Evolutionary conservation across 148 eudicot genomes (phyloP), one percentile per base, ranked within the genome.

Genomic region (Drosera capensis): DNA sequence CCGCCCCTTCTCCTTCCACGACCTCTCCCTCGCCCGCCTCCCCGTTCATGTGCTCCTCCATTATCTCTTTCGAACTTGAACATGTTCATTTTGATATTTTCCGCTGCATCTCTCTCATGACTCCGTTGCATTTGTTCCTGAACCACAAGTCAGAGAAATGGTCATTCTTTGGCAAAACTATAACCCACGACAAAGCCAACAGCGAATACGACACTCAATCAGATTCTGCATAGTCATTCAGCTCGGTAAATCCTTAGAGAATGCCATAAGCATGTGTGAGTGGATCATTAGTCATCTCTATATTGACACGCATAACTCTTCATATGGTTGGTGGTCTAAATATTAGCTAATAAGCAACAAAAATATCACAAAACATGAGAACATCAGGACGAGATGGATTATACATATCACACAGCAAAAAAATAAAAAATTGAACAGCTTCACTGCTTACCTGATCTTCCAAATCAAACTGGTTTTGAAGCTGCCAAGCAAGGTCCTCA

Each of bases 401-500:
- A 26, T 7, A 20, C 21, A 14, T 25, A 14, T 40, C 1, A 16
- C n/a, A 11, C 9, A 14, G 25, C 13, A 17, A 25, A 21, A 16
- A 13, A 14, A 23, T 25, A 35, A 65, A 44, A 42, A 46, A 46
- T 13, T 37, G 45, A n/a, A n/a, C n/a, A n/a, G n/a, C n/a, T n/a
- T n/a, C n/a, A n/a, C 37, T 31, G 23, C 59, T 60, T 42, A 86
- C 96, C 60, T 75, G 84, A 43, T 79, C 85, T 70, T 82, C 96
- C 64, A 82, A 51, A 63, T 87, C 75, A 50, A 87, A 79, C 63
- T 87, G 85, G 51, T 63, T 53, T 51, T 87, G 94, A 57, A 87
- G 96, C 68, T 68, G 80, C 57, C 71, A 37, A 45, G 96, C 96
- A 52, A 87, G 94, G 40, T 61, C 77, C 68, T 82, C 88, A 50